Base-by-base conservation (phyloP, 2,329 filamentous ascomycete species). In the Claviceps citrina region DNA sequence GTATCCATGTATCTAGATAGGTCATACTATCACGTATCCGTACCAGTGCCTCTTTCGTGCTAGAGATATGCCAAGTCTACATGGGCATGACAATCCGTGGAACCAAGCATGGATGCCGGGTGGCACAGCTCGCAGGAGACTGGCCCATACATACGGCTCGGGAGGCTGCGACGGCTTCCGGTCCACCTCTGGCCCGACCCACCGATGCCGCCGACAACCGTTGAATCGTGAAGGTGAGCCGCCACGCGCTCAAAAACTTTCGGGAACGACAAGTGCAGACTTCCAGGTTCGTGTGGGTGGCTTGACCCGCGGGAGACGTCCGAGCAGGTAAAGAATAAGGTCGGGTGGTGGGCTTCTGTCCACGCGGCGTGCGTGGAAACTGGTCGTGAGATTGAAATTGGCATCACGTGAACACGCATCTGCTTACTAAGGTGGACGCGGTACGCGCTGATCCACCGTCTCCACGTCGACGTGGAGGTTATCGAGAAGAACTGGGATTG, bases 401-500 rank as follows among this genome's bases (percentile, higher is more conserved):
- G 22, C 22, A 10, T 46, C 49, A 51, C 47, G 46, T 48, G 47
- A 26, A 12, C 18, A 38, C 46, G 47, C 45, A 47, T 44, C 31
- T 20, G 55, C 47, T 59, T 52, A 60, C 53, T 56, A 53, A 58
- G 44, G 8, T 39, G 39, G 19, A 58, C 51, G 51, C 57, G 57
- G 41, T 50, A 55, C 55, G 55, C 54, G 45, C 20, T 30, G n/a
- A 32, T 24, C 18, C 28, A n/a, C 39, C 16, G 27, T 31, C 36
- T 25, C 20, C 27, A 38, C 20, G 5, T 15, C 26, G 7, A 15
- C 13, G 31, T 25, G 27, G 15, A 15, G 18, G 18, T 4, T 16
- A 16, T 12, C 19, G 19, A 31, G n/a, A 16, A 25, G 16, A 33
- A 15, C 9, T 33, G 18, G 18, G 24, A 8, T 27, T 31, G 31